phyloP scores from a whole-genome alignment of 1,284 basidiomycete species.

The Phlebopus sp. region DNA sequence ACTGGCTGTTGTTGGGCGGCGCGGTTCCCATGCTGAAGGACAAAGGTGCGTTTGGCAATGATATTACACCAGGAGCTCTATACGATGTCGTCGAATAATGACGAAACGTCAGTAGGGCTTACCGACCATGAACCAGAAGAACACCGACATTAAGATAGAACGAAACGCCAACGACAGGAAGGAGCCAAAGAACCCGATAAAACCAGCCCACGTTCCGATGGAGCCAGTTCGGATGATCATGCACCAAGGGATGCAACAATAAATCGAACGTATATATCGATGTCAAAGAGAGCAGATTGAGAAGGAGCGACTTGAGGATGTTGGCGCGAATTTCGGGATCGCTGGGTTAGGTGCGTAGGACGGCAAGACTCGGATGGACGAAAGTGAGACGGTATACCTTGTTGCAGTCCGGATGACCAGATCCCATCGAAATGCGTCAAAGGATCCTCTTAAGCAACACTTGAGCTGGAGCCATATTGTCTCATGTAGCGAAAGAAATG shows the following conservation, averaged over 20 bases:
- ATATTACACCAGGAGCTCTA: conserved; percentile 72
- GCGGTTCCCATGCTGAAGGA: conserved; percentile 61
- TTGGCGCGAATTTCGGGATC: conserved; percentile 72
- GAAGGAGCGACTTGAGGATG: conserved; percentile 66
- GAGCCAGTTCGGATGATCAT: conserved; percentile 60
- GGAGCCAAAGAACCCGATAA: conserved; percentile 72
- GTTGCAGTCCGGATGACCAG: conserved; percentile 53
- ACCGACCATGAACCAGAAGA: conserved; percentile 5
- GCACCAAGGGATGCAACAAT: conserved; percentile 67
- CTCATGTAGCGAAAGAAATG: conserved; percentile 62
- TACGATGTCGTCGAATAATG: conserved; percentile 5
- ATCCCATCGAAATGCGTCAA: conserved; percentile 73
- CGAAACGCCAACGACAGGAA: conserved; percentile 68
- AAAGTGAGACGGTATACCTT: conserved; percentile 33
- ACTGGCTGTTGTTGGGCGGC: conserved; percentile 44
- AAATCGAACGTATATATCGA: conserved; percentile 74
- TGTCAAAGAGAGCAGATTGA: conserved; percentile 65
- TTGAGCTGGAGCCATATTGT: conserved; percentile 56
- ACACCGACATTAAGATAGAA: conserved; percentile 72
- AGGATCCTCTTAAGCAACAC: conserved; percentile 58
- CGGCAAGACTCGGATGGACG: conserved; percentile 4
- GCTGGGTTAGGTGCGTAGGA: conserved; percentile 36
- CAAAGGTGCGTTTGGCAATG: conserved; percentile 69
- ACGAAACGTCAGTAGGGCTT: conserved; percentile 6
- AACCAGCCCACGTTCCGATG: conserved; percentile 71